phyloP scores from a whole-genome alignment of 495 filamentous ascomycete species.

The Saxophila tyrrhenica region DNA sequence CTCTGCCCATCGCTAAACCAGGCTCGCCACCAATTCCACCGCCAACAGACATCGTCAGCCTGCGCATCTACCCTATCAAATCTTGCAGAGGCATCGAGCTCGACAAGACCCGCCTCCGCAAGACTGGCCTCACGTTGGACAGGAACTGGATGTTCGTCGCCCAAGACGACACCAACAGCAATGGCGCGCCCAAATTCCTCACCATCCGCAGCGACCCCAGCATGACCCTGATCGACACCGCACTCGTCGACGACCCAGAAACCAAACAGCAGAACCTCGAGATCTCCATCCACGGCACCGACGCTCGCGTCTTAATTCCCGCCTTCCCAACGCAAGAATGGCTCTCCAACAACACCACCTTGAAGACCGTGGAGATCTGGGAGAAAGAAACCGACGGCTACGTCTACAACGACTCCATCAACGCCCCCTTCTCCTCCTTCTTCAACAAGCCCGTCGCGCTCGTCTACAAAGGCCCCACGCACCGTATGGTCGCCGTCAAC shows the following conservation, averaged over 20 bases:
- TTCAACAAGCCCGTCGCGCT: slow-evolving; percentile 29
- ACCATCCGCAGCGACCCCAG: slow-evolving; percentile 29
- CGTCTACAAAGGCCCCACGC: slow-evolving; percentile 30
- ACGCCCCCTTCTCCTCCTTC: slow-evolving; percentile 26
- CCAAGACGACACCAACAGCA: slow-evolving; percentile 12
- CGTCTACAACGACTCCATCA: slow-evolving; percentile 23
- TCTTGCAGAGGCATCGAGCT: slow-evolving; percentile 32
- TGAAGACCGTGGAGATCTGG: slow-evolving; percentile 29
- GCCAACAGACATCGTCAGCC: slow-evolving; percentile 25
- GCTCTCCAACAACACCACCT: slow-evolving; percentile 25
- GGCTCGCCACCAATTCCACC: slow-evolving; percentile 17
- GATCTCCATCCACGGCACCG: slow-evolving; percentile 19
- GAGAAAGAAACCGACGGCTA: slow-evolving; percentile 25
- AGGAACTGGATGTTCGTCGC: slow-evolving; percentile 35
- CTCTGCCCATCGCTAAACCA: not conserved
- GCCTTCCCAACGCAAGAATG: slow-evolving; percentile 28
- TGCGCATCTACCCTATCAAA: slow-evolving; percentile 34
- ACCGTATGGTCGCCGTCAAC: slow-evolving; percentile 23
- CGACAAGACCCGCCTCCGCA: slow-evolving; percentile 18
- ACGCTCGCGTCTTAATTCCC: slow-evolving; percentile 22
- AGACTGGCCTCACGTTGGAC: slow-evolving; percentile 31
- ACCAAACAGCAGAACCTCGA: slow-evolving; percentile 17
- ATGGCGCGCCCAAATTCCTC: slow-evolving; percentile 32
- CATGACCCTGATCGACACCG: slow-evolving; percentile 34
- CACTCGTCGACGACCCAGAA: slow-evolving; percentile 20